Conservation (phyloP, 1,284 basidiomycete species). For the Macrocystidia cucumis region DNA sequence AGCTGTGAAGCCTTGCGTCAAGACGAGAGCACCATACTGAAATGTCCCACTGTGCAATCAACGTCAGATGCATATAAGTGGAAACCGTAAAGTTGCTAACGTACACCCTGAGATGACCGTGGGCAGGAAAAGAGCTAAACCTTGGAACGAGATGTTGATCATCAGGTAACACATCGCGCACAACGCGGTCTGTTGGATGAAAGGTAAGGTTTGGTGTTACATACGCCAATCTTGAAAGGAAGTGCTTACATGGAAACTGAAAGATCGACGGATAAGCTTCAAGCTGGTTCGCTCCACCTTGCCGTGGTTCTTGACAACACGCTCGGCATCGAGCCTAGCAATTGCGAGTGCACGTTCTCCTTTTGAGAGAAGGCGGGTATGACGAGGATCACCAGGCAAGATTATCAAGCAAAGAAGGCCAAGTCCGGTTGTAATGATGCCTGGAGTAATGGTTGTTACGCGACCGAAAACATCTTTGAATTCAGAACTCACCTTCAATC, state of each 20-base stretch:
- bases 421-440: constrained; percentile 15
- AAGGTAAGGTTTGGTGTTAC: not conserved
- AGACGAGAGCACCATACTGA: constrained; percentile 14
- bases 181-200: constrained; percentile 17
- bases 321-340: constrained; percentile 24
- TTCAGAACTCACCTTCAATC: constrained; percentile 12
- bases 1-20: not conserved
- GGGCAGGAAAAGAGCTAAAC: constrained; percentile 28
- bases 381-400: constrained; percentile 13
- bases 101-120: constrained; percentile 26
- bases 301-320: constrained; percentile 17
- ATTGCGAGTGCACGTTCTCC: constrained; percentile 24
- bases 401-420: constrained; percentile 13
- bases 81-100: constrained; percentile 7
- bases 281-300: constrained; percentile 21
- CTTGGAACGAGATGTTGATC: constrained; percentile 28
- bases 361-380: constrained; percentile 20
- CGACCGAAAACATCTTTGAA: not conserved
- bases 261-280: constrained; percentile 19
- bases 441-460: constrained; percentile 5
- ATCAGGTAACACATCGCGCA: constrained; percentile 20
- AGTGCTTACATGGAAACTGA: constrained; percentile 23
- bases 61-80: not conserved
- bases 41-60: constrained; percentile 18
- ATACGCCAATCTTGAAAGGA: not conserved